Evolutionary conservation across 768 basidiomycete species (phyloP), one percentile per base, ranked within the genome.

Genomic region (Megacollybia marginata): DNA sequence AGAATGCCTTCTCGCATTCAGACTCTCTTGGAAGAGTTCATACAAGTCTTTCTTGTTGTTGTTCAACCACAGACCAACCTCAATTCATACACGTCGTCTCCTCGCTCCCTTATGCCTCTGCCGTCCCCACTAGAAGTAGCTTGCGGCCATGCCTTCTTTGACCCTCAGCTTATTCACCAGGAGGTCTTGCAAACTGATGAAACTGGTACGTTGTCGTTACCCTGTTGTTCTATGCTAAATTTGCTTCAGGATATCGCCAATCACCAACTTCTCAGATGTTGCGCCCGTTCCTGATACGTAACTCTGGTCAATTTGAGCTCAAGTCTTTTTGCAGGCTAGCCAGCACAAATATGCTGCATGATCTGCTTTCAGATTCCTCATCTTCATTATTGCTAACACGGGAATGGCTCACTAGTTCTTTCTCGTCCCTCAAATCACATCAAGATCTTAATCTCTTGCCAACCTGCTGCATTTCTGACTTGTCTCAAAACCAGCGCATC

Each of bases 151-250:
- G 77, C 80, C 20, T 78, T 88, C 15, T 83, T 95, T 55, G 92
- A 95, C 68, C 86, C 88, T 4, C 78, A 75, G 16, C 75, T 90
- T 52, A 87, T 95, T 52, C 78, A 85, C 60, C 86, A 88, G 63
- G 89, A 94, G 68, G 78, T 92, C 56, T 75, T 72, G 48, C 84
- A 84, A 95, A 69, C 77, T 94, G 52, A 95, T 96, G 93, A 94
- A 94, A 74, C 75, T 96, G 59, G 92, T 89, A 60, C 60, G 88
- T 79, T 40, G 23, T 28, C 23, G 23, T 28, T 28, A 28, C 23
- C n/a, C n/a, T 28, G 23, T 23, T 36, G 43, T 54, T 45, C 50
- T 55, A 10, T 44, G 50, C 33, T 52, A 54, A 56, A 47, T 55
- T 62, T 36, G 59, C 56, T 52, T 38, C 59, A 95, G 92, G 93